A percentile compares a stretch with the other conserved stretches of the same genome.
These are phyloP conservation scores for Acmispon strigosus DNA, from an alignment of 306 rosid species.

Conservation along the genomic window DNA sequence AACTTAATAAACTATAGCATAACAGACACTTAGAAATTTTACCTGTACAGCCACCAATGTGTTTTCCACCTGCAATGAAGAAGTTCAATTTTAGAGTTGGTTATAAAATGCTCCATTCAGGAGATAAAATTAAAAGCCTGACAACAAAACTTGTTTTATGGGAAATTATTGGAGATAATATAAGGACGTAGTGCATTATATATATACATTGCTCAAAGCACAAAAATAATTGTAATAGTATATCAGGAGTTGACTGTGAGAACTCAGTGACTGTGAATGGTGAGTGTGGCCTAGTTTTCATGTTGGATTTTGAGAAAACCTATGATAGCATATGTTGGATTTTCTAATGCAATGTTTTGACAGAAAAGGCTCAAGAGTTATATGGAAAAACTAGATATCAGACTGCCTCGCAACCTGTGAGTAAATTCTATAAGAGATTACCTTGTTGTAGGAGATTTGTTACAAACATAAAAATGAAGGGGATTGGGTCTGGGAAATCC, in stretches of 20 bases:
- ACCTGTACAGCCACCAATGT: constrained; percentile 98
- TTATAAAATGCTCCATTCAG: not conserved
- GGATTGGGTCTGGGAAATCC: not conserved
- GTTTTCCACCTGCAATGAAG: constrained; percentile 73
- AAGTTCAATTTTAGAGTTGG: constrained; percentile 19
- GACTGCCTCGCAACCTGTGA: not conserved
- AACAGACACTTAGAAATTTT: not conserved
- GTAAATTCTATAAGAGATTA: not conserved
- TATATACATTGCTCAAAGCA: not conserved
- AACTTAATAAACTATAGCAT: not conserved
- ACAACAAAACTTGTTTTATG: not conserved
- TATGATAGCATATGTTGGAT: not conserved
- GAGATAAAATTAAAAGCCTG: not conserved
- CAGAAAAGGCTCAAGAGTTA: not conserved
- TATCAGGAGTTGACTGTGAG: not conserved
- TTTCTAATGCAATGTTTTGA: constrained; percentile 1
- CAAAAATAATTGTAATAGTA: not conserved
- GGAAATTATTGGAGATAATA: not conserved
- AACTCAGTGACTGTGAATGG: not conserved
- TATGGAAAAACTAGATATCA: not conserved
- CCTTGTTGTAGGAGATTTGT: not conserved
- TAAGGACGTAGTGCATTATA: not conserved
- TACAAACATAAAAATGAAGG: not conserved
- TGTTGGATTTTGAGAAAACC: not conserved
- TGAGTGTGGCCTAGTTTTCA: constrained; percentile 2